These are phyloP conservation scores for Wallacemonas sp. DNA, from an alignment of 208 protist genomes.

Conservation along the genomic window DNA sequence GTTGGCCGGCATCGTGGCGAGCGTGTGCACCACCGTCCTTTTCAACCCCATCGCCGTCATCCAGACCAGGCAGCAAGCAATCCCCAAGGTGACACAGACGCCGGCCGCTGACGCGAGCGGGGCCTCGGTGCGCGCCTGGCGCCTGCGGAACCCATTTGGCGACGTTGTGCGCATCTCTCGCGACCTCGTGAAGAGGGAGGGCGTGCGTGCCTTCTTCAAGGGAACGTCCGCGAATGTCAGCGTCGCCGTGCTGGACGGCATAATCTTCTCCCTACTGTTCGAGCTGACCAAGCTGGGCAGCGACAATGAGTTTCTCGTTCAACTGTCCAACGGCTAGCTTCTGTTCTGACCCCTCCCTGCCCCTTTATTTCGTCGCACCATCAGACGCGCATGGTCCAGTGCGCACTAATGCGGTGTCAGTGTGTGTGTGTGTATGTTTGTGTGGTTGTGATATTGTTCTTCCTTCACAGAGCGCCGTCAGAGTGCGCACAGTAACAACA, in stretches of 20 bases:
- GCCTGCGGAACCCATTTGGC: conserved; percentile 6
- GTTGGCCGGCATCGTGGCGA: conserved; percentile 55
- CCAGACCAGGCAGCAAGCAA: conserved; percentile 73
- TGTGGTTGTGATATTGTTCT: no score
- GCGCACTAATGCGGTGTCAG: no score
- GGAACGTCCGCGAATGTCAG: conserved; percentile 67
- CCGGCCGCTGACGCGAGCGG: not conserved
- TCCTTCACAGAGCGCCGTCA: no score
- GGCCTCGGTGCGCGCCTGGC: not conserved
- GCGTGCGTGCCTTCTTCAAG: conserved; percentile 76
- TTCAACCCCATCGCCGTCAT: conserved; percentile 85
- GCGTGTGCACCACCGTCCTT: conserved; percentile 57
- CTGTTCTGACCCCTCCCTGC: not conserved
- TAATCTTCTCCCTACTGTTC: conserved; percentile 80
- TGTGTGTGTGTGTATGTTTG: no score
- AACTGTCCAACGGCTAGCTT: not conserved
- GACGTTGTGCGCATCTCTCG: conserved; percentile 26
- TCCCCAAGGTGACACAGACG: conserved; percentile 13
- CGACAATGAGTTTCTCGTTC: conserved; percentile 60
- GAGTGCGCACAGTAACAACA: no score
- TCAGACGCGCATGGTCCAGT: no score
- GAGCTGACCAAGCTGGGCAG: conserved; percentile 87
- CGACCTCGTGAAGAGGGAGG: conserved; percentile 62
- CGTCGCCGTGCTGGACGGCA: conserved; percentile 72
- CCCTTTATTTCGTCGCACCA: no score